Base-by-base conservation (phyloP, 371 early-diverging fungal genomes). In the Mucor racemosus region DNA sequence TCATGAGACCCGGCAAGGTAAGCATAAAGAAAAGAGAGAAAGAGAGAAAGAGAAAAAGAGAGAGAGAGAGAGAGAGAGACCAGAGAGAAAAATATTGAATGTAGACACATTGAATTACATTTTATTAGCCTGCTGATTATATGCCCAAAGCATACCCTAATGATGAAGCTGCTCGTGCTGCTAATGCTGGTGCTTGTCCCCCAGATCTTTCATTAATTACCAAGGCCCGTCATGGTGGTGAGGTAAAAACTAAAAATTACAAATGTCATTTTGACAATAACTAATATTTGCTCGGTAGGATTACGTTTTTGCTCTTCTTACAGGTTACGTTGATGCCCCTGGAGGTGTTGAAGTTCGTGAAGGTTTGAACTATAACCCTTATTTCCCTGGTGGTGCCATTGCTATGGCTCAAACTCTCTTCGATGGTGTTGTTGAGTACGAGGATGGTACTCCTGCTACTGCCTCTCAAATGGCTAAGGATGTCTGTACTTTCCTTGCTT, bases 361-460 rank as follows among this genome's bases (percentile, higher is more conserved):
- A 79, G 98, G 97, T 67, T 86, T 97, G 53, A 92, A 97, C 90
- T 97, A 95, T 87, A 99, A 99, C 88, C 95, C 96, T 53, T 99
- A 98, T 87, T 98, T 99, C 94, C 99, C 97, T 31, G 98, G 99
- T 68, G 98, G 98, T 71, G 95, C 98, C 65, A 99, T 99, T 84
- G 90, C 93, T 72, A 99, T 99, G 98, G 98, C 98, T 53, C 94
- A 93, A 74, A 85, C 91, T 62, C 75, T 98, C 44, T 97, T 89
- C 80, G 99, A 98, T 68, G 98, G 94, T 60, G 82, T 96, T 48
- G 95, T 97, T 40, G 98, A 98, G 71, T 98, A 94, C 75, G 98
- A 98, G 68, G 99, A 98, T 78, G 99, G 87, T 36, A 97, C 98
- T n/a, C 96, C 97, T 62, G 96, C 96, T 72, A 97, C 94, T 21